phyloP scores from a whole-genome alignment of 306 rosid species.

The Prosopis cineraria region DNA sequence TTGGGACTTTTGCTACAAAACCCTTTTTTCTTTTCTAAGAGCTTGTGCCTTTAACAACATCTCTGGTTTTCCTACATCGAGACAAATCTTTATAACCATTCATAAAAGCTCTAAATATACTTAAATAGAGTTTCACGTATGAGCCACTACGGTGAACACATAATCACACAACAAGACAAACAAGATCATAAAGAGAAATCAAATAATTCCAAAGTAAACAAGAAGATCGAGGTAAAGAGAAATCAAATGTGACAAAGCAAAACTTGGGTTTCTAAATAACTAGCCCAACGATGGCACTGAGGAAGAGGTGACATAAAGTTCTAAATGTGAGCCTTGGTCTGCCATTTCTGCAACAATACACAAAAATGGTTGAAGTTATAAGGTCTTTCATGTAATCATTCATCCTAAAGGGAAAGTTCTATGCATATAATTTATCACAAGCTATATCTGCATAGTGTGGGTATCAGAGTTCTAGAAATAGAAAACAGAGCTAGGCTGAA shows the following conservation, averaged over 20 bases:
- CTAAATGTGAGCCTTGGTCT: constrained; percentile 72
- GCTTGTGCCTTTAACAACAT: too few relatives aligned
- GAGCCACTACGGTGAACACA: too few relatives aligned
- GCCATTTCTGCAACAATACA: constrained; percentile 53
- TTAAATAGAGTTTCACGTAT: too few relatives aligned
- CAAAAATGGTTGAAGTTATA: neutral
- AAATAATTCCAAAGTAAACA: neutral
- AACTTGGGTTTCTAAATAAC: constrained; percentile 31
- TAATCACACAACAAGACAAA: too few relatives aligned
- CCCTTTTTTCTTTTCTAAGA: too few relatives aligned
- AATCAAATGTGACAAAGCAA: neutral
- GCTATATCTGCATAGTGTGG: too few relatives aligned
- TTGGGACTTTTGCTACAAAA: too few relatives aligned
- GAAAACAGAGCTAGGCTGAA: constrained; percentile 31
- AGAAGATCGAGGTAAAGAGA: neutral
- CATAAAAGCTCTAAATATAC: too few relatives aligned
- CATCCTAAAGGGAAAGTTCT: constrained; percentile 17
- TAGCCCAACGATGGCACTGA: constrained; percentile 90
- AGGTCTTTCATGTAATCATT: neutral
- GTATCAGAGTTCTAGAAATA: neutral
- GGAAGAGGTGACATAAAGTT: constrained; percentile 70
- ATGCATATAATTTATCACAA: neutral
- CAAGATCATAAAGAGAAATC: too few relatives aligned
- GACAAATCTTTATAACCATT: too few relatives aligned
- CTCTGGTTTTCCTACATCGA: too few relatives aligned